Conservation (phyloP, 495 filamentous ascomycete genomes). For the Thozetella sp. region DNA sequence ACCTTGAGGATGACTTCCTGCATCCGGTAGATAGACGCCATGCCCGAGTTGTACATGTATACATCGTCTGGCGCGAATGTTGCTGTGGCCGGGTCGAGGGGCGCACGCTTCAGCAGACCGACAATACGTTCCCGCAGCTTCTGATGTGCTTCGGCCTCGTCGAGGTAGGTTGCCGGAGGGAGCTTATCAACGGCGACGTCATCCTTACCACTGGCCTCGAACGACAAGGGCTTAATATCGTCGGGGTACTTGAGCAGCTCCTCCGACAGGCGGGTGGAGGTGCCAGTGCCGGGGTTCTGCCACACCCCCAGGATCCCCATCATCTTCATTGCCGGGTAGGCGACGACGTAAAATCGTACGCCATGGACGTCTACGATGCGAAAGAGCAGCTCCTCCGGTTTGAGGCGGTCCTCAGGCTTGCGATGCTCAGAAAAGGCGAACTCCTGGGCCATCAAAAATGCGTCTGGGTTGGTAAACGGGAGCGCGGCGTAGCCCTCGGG, state of each 20-base stretch:
- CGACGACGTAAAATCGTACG: constrained; percentile 35
- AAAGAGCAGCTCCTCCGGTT: constrained; percentile 24
- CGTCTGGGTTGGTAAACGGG: constrained; percentile 24
- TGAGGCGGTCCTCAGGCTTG: constrained; percentile 11
- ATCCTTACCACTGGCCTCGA: constrained; percentile 6
- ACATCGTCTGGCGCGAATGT: constrained; percentile 32
- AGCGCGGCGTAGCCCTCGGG: constrained; percentile 22
- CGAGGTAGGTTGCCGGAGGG: constrained; percentile 17
- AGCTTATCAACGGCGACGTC: not conserved
- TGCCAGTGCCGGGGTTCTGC: constrained; percentile 35
- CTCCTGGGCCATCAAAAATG: constrained; percentile 14
- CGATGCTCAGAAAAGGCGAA: constrained; percentile 22
- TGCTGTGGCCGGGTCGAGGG: constrained; percentile 10
- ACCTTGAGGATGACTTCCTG: constrained; percentile 15
- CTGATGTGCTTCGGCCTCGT: constrained; percentile 21
- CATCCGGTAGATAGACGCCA: constrained; percentile 38
- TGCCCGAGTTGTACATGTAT: constrained; percentile 45
- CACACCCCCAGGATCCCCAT: constrained; percentile 33
- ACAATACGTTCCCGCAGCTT: constrained; percentile 31
- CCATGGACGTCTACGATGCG: constrained; percentile 29
- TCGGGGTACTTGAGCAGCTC: constrained; percentile 22
- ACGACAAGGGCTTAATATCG: constrained; percentile 17
- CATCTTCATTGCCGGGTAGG: constrained; percentile 27
- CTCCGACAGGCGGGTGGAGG: constrained; percentile 38
- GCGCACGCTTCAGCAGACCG: constrained; percentile 26